Evolutionary conservation across 768 basidiomycete species (phyloP), one percentile per base, ranked within the genome.

Genomic region (Auricularia sp.): DNA sequence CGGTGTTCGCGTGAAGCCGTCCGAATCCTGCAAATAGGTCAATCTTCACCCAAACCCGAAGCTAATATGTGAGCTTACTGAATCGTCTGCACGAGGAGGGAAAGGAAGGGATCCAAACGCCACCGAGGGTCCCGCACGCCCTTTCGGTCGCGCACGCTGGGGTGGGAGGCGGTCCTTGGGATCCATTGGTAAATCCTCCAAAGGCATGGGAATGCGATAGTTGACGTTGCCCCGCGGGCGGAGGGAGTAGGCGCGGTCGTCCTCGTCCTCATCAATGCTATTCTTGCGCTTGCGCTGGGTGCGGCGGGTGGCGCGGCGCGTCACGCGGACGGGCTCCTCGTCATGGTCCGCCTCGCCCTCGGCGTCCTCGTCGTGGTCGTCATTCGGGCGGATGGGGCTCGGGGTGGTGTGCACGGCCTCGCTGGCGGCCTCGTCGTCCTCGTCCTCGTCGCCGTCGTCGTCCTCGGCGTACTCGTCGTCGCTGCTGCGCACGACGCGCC

Each of bases 151-250:
- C 1, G 70, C 69, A 51, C 34, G 70, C 66, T 77, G 79, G 36
- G 77, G 73, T 4, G 80, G 79, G 0, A 83, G 82, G 33, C 59
- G 59, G 24, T 47, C 62, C n/a, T 59, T 47, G 11, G 65, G 58
- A 54, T 79, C 80, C 1, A 73, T 70, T 29, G 68, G 75, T 73
- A 89, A 76, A 42, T 92, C 89, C 62, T 93, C 91, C 16, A 93
- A 76, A 0, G 90, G 88, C 0, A 91, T 90, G 1, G 88, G 89
- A 24, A 92, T 88, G 13, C 87, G 86, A 65, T 93, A 93, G 71
- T 92, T 91, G 69, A 93, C 85, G 66, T 82, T 81, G 56, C 70
- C 71, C 62, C 90, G 78, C 70, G 85, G 83, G 21, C 91, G 79
- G 44, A 93, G 77, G 0, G 84, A 71, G 69, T 93, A 93, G 16